phyloP scores from a whole-genome alignment of 306 rosid species.

The Malus orientalis region DNA sequence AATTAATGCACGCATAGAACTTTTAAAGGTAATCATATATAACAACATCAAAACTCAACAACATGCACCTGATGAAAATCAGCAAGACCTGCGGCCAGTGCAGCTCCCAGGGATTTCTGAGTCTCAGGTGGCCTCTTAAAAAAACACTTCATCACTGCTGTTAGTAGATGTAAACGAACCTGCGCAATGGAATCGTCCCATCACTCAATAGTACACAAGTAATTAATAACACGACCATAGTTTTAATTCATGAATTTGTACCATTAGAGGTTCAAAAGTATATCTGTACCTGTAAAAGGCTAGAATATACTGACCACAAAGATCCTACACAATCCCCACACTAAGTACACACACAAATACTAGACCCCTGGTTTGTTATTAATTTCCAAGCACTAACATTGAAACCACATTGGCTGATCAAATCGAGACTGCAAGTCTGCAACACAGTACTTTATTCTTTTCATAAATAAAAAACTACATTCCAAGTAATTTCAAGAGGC shows the following conservation, averaged over 20 bases:
- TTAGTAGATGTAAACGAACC: slow-evolving; percentile 97
- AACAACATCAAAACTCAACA: background rate
- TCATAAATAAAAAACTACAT: background rate
- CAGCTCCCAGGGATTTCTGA: slow-evolving; percentile 87
- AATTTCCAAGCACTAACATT: background rate
- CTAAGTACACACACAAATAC: background rate
- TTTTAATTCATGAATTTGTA: background rate
- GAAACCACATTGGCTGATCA: background rate
- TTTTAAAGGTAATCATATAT: background rate
- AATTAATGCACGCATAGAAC: background rate
- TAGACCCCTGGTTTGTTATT: background rate
- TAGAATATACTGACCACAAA: slow-evolving; percentile 1
- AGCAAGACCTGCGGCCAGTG: slow-evolving; percentile 88
- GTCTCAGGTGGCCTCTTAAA: slow-evolving; percentile 98
- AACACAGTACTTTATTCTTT: background rate
- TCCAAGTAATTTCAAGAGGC: background rate
- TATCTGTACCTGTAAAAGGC: background rate
- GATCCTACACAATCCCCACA: background rate
- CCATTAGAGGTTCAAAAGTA: background rate
- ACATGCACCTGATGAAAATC: slow-evolving; percentile 83
- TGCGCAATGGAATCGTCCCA: slow-evolving; percentile 33
- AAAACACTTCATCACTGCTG: slow-evolving; percentile 98
- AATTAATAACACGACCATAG: background rate
- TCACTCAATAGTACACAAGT: background rate
- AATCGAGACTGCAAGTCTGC: background rate